Percentiles rank a stretch among this genome's conserved stretches.
Conservation (phyloP, 1,284 basidiomycete species). For the Sparassis latifolia region DNA sequence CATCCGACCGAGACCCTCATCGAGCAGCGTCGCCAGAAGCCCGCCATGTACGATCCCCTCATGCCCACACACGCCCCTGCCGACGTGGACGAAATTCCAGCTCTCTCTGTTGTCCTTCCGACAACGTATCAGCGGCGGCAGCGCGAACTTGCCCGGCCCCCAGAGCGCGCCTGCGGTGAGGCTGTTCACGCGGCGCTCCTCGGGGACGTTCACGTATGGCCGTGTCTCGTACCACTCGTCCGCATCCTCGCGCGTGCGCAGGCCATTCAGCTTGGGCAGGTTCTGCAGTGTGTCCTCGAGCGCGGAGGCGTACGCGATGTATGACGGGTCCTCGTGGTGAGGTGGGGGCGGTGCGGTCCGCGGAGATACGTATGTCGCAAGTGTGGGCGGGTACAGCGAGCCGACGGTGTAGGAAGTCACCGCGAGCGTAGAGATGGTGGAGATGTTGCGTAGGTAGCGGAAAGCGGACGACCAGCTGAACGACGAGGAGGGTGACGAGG, state of each 20-base stretch:
- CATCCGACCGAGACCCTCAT: conserved; percentile 80
- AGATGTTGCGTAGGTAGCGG: conserved; percentile 12
- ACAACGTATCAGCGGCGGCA: conserved; percentile 72
- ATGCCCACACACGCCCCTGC: conserved; percentile 83
- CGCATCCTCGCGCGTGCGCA: conserved; percentile 41
- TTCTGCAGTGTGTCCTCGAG: conserved; percentile 69
- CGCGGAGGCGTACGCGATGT: conserved; percentile 48
- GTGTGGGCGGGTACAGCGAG: conserved; percentile 56
- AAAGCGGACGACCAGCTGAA: conserved; percentile 4
- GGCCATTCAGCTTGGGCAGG: conserved; percentile 53
- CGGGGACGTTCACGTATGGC: conserved; percentile 67
- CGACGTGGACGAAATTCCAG: conserved; percentile 73
- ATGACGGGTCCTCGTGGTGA: conserved; percentile 54
- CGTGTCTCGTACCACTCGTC: conserved; percentile 71
- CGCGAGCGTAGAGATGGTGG: conserved; percentile 15
- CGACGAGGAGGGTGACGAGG: conserved; percentile 10
- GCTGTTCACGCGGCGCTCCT: conserved; percentile 69
- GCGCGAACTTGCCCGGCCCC: conserved; percentile 80
- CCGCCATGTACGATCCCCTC: conserved; percentile 95
- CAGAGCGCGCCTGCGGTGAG: conserved; percentile 81
- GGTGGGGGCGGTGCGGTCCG: conserved; percentile 65
- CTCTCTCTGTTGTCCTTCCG: conserved; percentile 71
- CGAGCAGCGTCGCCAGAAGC: conserved; percentile 82
- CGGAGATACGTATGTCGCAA: conserved; percentile 63
- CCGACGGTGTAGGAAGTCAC: conserved; percentile 43